Percentiles rank a stretch among this genome's conserved stretches.
Conservation (phyloP, 495 filamentous ascomycete species). For the Amniculicola lignicola region DNA sequence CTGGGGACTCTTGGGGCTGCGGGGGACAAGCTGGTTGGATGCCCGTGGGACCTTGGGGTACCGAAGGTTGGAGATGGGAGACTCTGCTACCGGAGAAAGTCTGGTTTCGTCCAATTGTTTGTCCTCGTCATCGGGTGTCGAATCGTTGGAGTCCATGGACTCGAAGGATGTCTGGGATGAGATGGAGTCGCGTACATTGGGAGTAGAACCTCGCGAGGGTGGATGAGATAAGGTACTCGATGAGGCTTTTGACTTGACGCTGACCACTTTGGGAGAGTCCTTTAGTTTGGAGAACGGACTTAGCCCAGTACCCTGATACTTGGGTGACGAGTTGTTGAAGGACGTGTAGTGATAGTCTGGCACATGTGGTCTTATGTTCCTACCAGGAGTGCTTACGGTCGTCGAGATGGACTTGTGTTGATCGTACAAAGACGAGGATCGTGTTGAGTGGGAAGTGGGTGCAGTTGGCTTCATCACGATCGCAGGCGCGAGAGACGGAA, state of each 20-base stretch:
- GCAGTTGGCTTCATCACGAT: neutral
- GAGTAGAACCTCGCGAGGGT: constrained; percentile 17
- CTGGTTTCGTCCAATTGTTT: constrained; percentile 30
- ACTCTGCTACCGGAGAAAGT: constrained; percentile 41
- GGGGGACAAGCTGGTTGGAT: constrained; percentile 41
- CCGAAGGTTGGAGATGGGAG: constrained; percentile 40
- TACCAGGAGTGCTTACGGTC: constrained; percentile 8
- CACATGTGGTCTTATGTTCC: too few relatives aligned
- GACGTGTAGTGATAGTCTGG: constrained; percentile 33
- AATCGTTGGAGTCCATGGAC: constrained; percentile 37
- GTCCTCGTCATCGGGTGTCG: constrained; percentile 40
- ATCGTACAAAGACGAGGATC: constrained; percentile 1
- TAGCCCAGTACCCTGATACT: neutral
- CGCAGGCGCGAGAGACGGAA: neutral
- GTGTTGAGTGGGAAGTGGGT: neutral
- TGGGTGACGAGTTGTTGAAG: neutral
- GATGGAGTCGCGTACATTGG: constrained; percentile 26
- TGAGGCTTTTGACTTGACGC: constrained; percentile 13
- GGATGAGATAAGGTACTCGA: constrained; percentile 20
- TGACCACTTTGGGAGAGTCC: constrained; percentile 15
- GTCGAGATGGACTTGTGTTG: constrained; percentile 1
- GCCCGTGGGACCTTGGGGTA: constrained; percentile 44
- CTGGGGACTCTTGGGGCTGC: constrained; percentile 32
- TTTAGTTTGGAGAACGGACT: constrained; percentile 4
- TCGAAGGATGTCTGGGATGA: constrained; percentile 43